Evolutionary conservation across 495 filamentous ascomycete species (phyloP), one percentile per base, ranked within the genome.

Genomic region (Rusavskia elegans): DNA sequence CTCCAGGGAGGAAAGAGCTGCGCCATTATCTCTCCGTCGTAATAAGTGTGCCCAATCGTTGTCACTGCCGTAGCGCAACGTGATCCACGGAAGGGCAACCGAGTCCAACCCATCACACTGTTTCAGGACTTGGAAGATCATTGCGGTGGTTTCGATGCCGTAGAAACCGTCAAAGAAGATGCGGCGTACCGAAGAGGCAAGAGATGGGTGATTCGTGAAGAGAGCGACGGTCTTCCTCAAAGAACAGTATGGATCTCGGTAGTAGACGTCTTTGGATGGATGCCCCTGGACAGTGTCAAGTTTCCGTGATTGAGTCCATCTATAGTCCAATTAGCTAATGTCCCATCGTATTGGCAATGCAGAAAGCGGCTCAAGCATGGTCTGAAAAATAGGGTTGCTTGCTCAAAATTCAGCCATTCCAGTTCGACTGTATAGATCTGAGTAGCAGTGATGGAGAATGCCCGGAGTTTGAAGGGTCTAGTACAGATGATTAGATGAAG

Each of bases 131-230:
- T 63, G 50, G 49, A 73, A 70, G 41, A 78, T 66, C 48, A 69
- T 57, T 7, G 59, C 54, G 55, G 68, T 68, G 0, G 70, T 73
- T 56, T 75, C 71, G 40, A 66, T 61, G 14, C 62, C 64, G 55
- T 76, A 70, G 52, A 75, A 75, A 14, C 75, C 75, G 40, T 75
- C 67, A 58, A 78, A 73, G 73, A 74, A 78, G 49, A 78, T 58
- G 14, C 71, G 65, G 23, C 70, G 73, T 40, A 76, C 71, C 46
- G 71, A 68, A 1, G 53, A 51, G 1, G 73, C 73, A 6, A 75
- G 59, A 8, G 59, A 48, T 0, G 74, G 68, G 50, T 63, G 68
- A 30, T 59, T 54, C 21, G 52, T 46, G 51, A 78, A 68, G 0
- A 77, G 64, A 10, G 60, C 53, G n/a, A 66, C 63, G 4, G 74